Evolutionary conservation across 805 yeast species (phyloP), one percentile per base, ranked within the genome.

Genomic region (Starmerella etchellsii): DNA sequence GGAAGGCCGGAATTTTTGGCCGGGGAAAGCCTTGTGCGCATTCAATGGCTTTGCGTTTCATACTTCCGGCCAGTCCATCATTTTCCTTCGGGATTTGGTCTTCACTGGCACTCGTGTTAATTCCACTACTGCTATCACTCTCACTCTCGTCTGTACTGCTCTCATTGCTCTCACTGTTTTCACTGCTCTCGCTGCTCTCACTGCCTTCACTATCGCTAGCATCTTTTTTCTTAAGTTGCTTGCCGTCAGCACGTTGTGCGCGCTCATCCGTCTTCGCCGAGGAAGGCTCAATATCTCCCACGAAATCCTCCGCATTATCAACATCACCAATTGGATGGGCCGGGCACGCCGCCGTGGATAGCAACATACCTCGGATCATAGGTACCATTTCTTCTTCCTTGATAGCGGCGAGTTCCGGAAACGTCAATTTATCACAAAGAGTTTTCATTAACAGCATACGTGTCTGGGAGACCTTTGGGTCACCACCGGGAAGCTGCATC

Each of bases 381-480:
- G 50, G 33, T 51, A 55, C 3, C 21, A 58, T 60, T 7, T 57
- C 55, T 49, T 27, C 38, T 14, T 51, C 54, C 10, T 46, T 38
- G 34, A 60, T 43, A 19, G 50, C 52, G 42, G 81, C 71, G 77
- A 87, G 76, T 50, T 79, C 70, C 42, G 67, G 65, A 43, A 77
- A 66, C 10, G 69, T 54, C 56, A 70, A 74, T 38, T 61, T 60
- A 55, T 81, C 88, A 2, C 87, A 79, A 29, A 78, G 63, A 3
- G 58, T 60, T 36, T 71, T 75, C 57, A 80, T 76, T 80, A 87
- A 76, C 16, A 66, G 67, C 91, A 81, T 81, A 44, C 91, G 64
- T 3, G 60, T 59, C 40, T 74, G 74, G 32, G 78, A 74, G 7
- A 53, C 40, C 5, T 42, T 42, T 26, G 47, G 44, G 28, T 54